Conservation (phyloP, 2,329 filamentous ascomycete species). For the Alternaria panax region DNA sequence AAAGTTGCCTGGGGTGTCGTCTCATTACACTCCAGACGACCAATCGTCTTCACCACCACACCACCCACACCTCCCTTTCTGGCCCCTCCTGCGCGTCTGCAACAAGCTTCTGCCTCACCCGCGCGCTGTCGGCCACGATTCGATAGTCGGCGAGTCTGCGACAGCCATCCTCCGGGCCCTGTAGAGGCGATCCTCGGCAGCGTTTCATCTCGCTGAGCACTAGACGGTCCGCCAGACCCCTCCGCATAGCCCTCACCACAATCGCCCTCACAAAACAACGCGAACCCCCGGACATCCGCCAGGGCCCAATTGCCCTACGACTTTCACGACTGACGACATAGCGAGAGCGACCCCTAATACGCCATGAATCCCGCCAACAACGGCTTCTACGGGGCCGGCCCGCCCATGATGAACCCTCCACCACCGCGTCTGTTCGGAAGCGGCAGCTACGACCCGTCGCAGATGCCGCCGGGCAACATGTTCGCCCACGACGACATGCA, state of each 20-base stretch:
- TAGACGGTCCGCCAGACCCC: conserved; percentile 12
- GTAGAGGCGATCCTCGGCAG: conserved; percentile 31
- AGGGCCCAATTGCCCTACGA: conserved; percentile 24
- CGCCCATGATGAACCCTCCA: conserved; percentile 50
- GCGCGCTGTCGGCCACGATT: conserved; percentile 23
- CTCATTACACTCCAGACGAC: too few species aligned
- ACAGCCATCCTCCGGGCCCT: conserved; percentile 31
- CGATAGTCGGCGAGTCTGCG: conserved; percentile 37
- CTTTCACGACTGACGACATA: conserved; percentile 1
- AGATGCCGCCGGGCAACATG: conserved; percentile 45
- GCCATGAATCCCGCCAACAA: conserved; percentile 45
- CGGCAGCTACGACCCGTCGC: conserved; percentile 47
- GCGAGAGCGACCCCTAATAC: background rate
- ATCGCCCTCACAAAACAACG: conserved; percentile 35
- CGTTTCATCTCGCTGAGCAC: conserved; percentile 41
- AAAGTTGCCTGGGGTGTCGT: conserved; percentile 6
- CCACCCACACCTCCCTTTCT: too few species aligned
- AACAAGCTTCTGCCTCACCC: conserved; percentile 23
- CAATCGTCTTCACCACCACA: too few species aligned
- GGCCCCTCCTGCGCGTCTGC: too few species aligned
- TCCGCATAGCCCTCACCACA: conserved; percentile 19
- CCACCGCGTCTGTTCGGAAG: conserved; percentile 52
- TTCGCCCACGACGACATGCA: conserved; percentile 60
- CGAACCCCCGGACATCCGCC: conserved; percentile 16
- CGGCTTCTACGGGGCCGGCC: conserved; percentile 44